Evolutionary conservation across 2,329 filamentous ascomycete genomes (phyloP).

Genomic region (Uncinocarpus reesii): DNA sequence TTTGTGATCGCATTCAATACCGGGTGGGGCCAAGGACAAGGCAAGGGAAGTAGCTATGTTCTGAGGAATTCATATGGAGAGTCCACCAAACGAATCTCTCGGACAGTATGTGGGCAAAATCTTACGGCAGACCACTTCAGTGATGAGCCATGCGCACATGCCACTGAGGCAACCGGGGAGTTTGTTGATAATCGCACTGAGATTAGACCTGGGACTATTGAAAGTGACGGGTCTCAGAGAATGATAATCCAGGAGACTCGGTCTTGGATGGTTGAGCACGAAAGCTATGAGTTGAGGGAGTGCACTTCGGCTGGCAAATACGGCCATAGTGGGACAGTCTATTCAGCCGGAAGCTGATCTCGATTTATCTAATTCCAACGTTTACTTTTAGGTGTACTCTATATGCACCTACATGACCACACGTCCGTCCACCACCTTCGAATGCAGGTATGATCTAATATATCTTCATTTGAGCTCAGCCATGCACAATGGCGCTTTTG

Average conservation of each 20-base stretch:
- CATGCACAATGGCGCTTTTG: no score
- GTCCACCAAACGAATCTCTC: neutral
- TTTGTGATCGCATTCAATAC: slow-evolving; percentile 16
- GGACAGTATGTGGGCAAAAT: neutral
- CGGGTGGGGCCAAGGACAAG: slow-evolving; percentile 11
- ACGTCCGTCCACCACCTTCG: no score
- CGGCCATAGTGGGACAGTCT: neutral
- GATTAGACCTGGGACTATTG: neutral
- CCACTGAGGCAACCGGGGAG: neutral
- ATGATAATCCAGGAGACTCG: slow-evolving; percentile 19
- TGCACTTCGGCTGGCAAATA: neutral
- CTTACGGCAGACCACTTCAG: neutral
- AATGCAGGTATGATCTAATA: no score
- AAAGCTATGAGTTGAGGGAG: slow-evolving; percentile 9
- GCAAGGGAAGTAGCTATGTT: slow-evolving; percentile 12
- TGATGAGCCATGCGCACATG: neutral
- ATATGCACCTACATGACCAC: no score
- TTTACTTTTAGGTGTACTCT: no score
- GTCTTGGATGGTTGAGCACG: slow-evolving; percentile 17
- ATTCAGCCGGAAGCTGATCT: neutral
- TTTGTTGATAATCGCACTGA: neutral
- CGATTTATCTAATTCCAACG: neutral
- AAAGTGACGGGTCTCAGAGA: slow-evolving; percentile 15
- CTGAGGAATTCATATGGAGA: neutral
- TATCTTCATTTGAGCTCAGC: no score